Evolutionary conservation across 2,329 filamentous ascomycete genomes (phyloP).

Genomic region (Claviceps citrina): DNA sequence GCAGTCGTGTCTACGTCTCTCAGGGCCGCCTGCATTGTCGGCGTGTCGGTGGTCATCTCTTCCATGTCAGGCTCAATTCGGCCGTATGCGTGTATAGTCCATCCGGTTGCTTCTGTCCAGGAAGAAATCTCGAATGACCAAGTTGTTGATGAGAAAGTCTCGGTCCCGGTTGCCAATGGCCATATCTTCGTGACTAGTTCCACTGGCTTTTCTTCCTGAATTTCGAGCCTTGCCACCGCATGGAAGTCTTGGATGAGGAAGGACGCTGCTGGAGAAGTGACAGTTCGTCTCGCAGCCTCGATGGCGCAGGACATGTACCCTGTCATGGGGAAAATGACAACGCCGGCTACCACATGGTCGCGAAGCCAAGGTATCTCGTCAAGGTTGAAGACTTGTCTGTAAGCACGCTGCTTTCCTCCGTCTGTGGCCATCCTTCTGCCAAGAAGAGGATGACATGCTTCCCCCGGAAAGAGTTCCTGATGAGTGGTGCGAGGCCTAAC

Average conservation of each 20-base stretch:
- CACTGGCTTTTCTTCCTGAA: constrained; percentile 14
- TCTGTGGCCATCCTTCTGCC: constrained; percentile 9
- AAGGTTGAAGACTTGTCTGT: constrained; percentile 19
- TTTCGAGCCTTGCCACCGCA: constrained; percentile 11
- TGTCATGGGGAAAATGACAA: constrained; percentile 21
- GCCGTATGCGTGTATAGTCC: constrained; percentile 13
- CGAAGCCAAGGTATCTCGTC: constrained; percentile 20
- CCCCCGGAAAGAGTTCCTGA: constrained; percentile 13
- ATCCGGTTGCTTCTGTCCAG: constrained; percentile 11
- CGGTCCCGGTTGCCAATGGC: constrained; percentile 9
- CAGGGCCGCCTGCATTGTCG: constrained; percentile 7
- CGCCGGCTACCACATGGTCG: constrained; percentile 18
- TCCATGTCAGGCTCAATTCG: constrained; percentile 9
- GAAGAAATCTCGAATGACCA: constrained; percentile 12
- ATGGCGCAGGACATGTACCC: constrained; percentile 22
- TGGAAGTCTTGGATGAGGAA: constrained; percentile 10
- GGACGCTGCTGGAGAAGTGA: not conserved
- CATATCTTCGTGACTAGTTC: constrained; percentile 14
- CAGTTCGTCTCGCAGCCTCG: constrained; percentile 12
- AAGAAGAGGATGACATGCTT: constrained; percentile 16
- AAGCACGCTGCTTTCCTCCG: constrained; percentile 14
- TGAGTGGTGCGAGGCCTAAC: constrained; percentile 8
- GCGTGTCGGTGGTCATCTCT: constrained; percentile 9
- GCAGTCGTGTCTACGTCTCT: constrained; percentile 2
- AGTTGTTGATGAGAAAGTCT: constrained; percentile 8